Base-by-base conservation (phyloP, 148 eudicot species). In the Chenopodium formosanum region DNA sequence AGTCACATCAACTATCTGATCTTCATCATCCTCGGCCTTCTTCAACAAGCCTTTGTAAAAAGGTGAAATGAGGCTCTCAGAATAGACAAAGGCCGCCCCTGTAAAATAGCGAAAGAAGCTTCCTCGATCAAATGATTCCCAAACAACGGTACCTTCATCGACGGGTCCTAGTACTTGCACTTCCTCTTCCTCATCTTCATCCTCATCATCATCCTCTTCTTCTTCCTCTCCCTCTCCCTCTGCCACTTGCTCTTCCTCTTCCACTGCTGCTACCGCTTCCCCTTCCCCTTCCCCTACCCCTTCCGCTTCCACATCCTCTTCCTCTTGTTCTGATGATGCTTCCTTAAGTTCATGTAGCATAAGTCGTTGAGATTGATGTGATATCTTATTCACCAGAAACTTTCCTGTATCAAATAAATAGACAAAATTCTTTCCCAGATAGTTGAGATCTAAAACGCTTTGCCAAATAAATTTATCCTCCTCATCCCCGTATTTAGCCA, bases 31-130 rank as follows among this genome's bases (percentile, higher is more conserved):
- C 25, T 25, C 25, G 25, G 25, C 8, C 53, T 50, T 9, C 12
- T 3, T 16, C 12, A 50, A 64, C 68, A 20, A 7, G 32, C 52
- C 23, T 56, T 32, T 4, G 3, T 12, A 68, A 70, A 79, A 79
- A 22, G 82, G 82, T n/a, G 82, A 79, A 58, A 79, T 70, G 37
- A 79, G 73, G 58, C 75, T 79, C 82, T 79, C 82, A 34, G 70
- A 48, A 56, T 79, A 79, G 56, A 37, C 76, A 23, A 75, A 74
- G 12, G 76, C 23, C 4, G n/a, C 27, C 25, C 68, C 68, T 8
- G 0, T 1, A 64, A 64, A 23, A 27, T 23, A 2, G 11, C 0
- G 11, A 23, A 7, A 64, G 14, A 23, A 64, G 10, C 13, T 7
- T 23, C 9, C 68, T 8, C 12, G 44, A 37, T 37, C 12, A 1